These are phyloP conservation scores for Picea mariana DNA, from an alignment of 83 land plant genomes.

Conservation along the genomic window DNA sequence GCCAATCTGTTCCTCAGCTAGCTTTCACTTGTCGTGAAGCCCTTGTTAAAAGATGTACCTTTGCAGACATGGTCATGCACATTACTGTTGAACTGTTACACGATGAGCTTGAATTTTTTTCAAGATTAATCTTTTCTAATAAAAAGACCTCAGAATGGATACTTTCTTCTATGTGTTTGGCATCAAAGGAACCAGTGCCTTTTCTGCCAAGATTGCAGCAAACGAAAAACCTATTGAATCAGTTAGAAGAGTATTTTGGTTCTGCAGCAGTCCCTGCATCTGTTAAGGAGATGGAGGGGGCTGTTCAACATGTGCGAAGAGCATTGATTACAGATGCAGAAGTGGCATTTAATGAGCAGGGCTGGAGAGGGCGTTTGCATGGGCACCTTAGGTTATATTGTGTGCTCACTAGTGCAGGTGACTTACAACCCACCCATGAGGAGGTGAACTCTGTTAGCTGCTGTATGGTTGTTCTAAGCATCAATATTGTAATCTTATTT, in stretches of 20 bases:
- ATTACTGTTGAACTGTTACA: constrained; percentile 43
- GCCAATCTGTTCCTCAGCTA: constrained; percentile 33
- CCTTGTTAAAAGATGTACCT: constrained; percentile 29
- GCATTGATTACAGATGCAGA: constrained; percentile 38
- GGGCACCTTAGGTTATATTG: constrained; percentile 47
- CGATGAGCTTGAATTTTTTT: constrained; percentile 46
- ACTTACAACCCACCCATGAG: constrained; percentile 34
- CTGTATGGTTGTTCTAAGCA: neutral
- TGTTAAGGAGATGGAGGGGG: constrained; percentile 22
- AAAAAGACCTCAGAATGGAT: constrained; percentile 41
- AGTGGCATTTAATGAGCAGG: constrained; percentile 26
- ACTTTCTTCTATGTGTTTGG: constrained; percentile 20
- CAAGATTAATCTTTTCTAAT: constrained; percentile 31
- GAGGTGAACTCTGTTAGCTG: constrained; percentile 29
- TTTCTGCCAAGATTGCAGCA: constrained; percentile 13
- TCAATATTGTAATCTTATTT: neutral
- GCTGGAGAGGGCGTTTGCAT: constrained; percentile 42
- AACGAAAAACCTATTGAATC: neutral
- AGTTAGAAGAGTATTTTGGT: constrained; percentile 15
- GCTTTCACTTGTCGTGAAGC: constrained; percentile 45
- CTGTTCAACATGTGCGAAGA: constrained; percentile 24
- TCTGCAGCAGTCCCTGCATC: neutral
- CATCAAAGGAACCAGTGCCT: constrained; percentile 12
- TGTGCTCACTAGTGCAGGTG: constrained; percentile 36
- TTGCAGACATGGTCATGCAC: constrained; percentile 42